Percentiles rank a stretch among this genome's conserved stretches.
phyloP scores from a whole-genome alignment of 768 basidiomycete species.

The Suillus hirtellus region DNA sequence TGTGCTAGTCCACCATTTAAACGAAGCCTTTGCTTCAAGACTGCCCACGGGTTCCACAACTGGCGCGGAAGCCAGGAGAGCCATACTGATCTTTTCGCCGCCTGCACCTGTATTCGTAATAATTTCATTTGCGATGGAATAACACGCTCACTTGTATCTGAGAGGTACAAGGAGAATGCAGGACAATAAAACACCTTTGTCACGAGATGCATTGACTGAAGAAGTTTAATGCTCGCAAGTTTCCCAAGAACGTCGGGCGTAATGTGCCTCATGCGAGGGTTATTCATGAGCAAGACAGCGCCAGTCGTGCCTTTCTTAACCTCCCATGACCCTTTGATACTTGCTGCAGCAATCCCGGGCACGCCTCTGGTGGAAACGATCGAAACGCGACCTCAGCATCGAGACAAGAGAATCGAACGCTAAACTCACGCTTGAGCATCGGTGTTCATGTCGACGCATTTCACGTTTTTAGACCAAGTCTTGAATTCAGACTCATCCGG shows the following conservation, averaged over 20 bases:
- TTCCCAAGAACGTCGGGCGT: constrained; percentile 15
- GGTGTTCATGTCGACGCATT: constrained; percentile 9
- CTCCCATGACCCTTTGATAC: constrained; percentile 28
- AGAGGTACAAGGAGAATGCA: constrained; percentile 21
- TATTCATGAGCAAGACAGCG: constrained; percentile 25
- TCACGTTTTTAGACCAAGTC: constrained; percentile 15
- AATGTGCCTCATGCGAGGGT: constrained; percentile 14
- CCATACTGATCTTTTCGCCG: constrained; percentile 2
- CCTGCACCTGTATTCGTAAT: background rate
- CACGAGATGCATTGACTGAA: constrained; percentile 23
- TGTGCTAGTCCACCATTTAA: constrained; percentile 1
- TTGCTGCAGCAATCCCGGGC: constrained; percentile 22
- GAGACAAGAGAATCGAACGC: background rate
- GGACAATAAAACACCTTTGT: constrained; percentile 23
- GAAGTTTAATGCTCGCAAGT: constrained; percentile 14
- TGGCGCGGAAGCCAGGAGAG: background rate
- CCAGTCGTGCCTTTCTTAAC: constrained; percentile 20
- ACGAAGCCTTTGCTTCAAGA: background rate
- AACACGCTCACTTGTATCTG: background rate
- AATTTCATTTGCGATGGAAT: background rate
- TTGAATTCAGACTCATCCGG: constrained; percentile 16
- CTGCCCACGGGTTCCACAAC: background rate
- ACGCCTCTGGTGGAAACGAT: background rate
- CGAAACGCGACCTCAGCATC: background rate
- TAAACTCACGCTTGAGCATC: constrained; percentile 15